Conservation (phyloP, 2,329 filamentous ascomycete genomes). For the Fusarium algeriense region DNA sequence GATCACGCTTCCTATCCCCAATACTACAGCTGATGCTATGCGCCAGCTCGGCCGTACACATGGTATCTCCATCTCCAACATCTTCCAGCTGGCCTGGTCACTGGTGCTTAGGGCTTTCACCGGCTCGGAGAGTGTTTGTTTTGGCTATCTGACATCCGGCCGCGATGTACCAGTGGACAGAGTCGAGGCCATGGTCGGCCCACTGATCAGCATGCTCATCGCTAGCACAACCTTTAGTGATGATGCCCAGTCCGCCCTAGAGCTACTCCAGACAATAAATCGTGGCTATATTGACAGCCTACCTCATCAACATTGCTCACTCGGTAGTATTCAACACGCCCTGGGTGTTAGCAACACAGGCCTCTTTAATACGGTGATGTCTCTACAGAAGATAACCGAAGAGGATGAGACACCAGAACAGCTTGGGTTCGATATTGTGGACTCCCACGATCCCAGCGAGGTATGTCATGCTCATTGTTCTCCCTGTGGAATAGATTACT, state of each 20-base stretch:
- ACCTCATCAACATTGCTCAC: not conserved
- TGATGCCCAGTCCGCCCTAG: not conserved
- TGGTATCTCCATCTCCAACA: not conserved
- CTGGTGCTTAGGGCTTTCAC: not conserved
- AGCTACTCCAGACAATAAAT: not conserved
- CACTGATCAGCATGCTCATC: not conserved
- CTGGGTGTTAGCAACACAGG: not conserved
- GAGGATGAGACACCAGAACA: not conserved
- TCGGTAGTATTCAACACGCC: not conserved
- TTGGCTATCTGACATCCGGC: not conserved
- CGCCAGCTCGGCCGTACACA: not conserved
- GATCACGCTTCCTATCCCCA: not conserved
- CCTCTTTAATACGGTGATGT: not conserved
- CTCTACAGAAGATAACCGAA: not conserved
- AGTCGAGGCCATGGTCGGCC: not conserved
- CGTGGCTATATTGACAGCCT: not conserved
- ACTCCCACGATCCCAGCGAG: not conserved
- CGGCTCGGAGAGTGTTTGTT: not conserved
- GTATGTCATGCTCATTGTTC: not conserved
- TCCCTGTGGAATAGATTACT: not conserved
- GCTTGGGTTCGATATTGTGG: not conserved
- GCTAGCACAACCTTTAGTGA: not conserved
- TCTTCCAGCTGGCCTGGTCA: not conserved
- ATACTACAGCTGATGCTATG: not conserved
- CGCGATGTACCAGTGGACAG: not conserved